Evolutionary conservation across 2,329 filamentous ascomycete species (phyloP).

Genomic region (Whalleya microplaca): DNA sequence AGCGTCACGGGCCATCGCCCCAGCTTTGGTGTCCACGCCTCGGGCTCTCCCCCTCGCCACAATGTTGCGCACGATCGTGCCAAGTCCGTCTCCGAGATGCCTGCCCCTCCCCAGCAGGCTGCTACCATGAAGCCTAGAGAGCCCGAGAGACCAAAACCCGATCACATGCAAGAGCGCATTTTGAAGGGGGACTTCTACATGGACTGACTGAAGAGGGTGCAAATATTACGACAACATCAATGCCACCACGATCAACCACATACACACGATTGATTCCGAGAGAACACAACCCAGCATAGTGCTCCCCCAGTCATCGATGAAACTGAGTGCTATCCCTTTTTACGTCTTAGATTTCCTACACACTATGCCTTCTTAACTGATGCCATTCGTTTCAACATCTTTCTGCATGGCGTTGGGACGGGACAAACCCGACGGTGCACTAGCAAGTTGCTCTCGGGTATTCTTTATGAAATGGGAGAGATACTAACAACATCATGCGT

Average conservation of each 20-base stretch:
- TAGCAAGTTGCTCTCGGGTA: slow-evolving; percentile 18
- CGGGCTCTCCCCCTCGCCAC: slow-evolving; percentile 48
- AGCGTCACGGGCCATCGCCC: slow-evolving; percentile 63
- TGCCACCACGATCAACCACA: background rate
- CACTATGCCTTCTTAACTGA: slow-evolving; percentile 22
- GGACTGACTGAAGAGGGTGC: slow-evolving; percentile 62
- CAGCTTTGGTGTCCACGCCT: slow-evolving; percentile 53
- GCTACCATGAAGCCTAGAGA: slow-evolving; percentile 50
- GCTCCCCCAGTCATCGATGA: slow-evolving; percentile 1
- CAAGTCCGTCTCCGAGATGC: slow-evolving; percentile 71
- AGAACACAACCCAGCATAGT: background rate
- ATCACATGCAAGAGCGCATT: slow-evolving; percentile 95
- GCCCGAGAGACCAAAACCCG: slow-evolving; percentile 70
- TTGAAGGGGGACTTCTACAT: slow-evolving; percentile 98
- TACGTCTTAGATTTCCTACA: slow-evolving; percentile 24
- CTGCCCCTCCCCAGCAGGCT: slow-evolving; percentile 57
- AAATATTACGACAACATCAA: slow-evolving; percentile 1
- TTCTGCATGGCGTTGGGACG: slow-evolving; percentile 26
- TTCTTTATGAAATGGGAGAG: slow-evolving; percentile 6
- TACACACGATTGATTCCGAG: background rate
- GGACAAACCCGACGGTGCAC: slow-evolving; percentile 6
- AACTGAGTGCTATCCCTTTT: slow-evolving; percentile 6
- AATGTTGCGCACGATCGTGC: slow-evolving; percentile 63
- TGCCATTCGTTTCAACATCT: slow-evolving; percentile 28
- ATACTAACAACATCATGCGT: slow-evolving; percentile 8